phyloP scores from a whole-genome alignment of 2,329 filamentous ascomycete species.

The Cladosporium colombiae region DNA sequence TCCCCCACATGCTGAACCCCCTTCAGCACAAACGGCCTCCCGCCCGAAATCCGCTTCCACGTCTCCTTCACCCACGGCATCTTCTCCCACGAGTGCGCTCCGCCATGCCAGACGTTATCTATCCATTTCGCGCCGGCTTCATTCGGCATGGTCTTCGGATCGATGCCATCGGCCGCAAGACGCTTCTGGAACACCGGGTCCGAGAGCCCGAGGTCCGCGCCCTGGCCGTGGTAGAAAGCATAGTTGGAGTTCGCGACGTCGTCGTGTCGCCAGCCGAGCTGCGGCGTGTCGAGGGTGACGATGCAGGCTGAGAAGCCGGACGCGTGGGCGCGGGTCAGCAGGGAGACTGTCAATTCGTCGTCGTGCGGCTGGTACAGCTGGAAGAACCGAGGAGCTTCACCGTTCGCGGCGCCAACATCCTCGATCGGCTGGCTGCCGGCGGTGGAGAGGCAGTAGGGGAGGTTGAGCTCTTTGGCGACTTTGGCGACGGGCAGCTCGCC shows the following conservation, averaged over 20 bases:
- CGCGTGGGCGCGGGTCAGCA: constrained; percentile 57
- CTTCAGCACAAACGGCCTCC: constrained; percentile 63
- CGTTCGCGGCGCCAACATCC: constrained; percentile 58
- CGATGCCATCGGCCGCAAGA: constrained; percentile 54
- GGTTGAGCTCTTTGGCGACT: constrained; percentile 59
- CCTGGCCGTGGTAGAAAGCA: constrained; percentile 63
- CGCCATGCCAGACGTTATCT: constrained; percentile 64
- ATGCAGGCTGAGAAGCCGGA: constrained; percentile 60
- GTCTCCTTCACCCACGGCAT: constrained; percentile 64
- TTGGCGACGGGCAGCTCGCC: constrained; percentile 62
- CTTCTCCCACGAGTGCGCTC: constrained; percentile 66
- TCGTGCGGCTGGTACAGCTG: constrained; percentile 67
- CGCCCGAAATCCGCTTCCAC: constrained; percentile 56
- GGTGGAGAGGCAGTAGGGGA: constrained; percentile 62
- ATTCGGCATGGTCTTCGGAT: constrained; percentile 54
- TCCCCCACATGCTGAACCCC: constrained; percentile 69
- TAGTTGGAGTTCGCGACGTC: constrained; percentile 60
- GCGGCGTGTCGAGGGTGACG: constrained; percentile 65
- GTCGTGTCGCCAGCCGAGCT: constrained; percentile 62
- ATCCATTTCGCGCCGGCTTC: constrained; percentile 63
- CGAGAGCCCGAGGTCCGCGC: constrained; percentile 58
- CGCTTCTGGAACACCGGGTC: constrained; percentile 62
- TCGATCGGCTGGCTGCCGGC: constrained; percentile 60
- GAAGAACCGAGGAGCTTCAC: constrained; percentile 56
- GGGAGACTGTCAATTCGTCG: constrained; percentile 58